Conservation (phyloP, 2,329 filamentous ascomycete genomes). For the Paraphoma sp. region DNA sequence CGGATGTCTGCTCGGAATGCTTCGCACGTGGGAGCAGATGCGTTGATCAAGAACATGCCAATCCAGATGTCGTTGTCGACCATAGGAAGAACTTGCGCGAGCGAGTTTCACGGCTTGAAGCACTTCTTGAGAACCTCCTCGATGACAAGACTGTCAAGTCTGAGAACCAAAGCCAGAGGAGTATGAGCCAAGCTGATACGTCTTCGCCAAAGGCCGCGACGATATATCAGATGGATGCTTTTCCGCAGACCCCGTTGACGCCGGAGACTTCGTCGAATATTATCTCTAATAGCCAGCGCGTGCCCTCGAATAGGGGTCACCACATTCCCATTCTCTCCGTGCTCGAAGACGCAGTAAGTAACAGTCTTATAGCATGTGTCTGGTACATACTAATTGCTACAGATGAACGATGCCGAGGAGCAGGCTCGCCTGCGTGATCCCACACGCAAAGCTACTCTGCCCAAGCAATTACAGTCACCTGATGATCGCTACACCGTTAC, state of each 20-base stretch:
- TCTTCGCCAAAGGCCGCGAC: constrained; percentile 36
- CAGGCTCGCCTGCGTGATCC: constrained; percentile 35
- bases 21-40: constrained; percentile 53
- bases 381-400: constrained; percentile 16
- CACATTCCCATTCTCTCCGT: constrained; percentile 48
- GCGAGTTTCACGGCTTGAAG: constrained; percentile 50
- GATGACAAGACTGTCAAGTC: constrained; percentile 44
- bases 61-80: constrained; percentile 49
- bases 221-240: constrained; percentile 30
- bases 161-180: constrained; percentile 29
- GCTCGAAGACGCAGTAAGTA: constrained; percentile 48
- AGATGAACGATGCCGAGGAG: constrained; percentile 47
- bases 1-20: constrained; percentile 54
- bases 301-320: constrained; percentile 34
- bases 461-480: constrained; percentile 11
- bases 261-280: constrained; percentile 36
- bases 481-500: constrained; percentile 38
- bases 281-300: constrained; percentile 29
- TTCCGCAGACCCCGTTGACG: constrained; percentile 43
- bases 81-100: constrained; percentile 53
- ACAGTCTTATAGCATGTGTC: neutral
- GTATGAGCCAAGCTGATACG: constrained; percentile 30
- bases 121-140: constrained; percentile 48
- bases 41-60: constrained; percentile 53
- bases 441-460: constrained; percentile 21